Percentiles rank a stretch among this genome's conserved stretches.
These are phyloP conservation scores for Alloascoidea africana DNA, from an alignment of 805 yeast genomes.

Conservation along the genomic window DNA sequence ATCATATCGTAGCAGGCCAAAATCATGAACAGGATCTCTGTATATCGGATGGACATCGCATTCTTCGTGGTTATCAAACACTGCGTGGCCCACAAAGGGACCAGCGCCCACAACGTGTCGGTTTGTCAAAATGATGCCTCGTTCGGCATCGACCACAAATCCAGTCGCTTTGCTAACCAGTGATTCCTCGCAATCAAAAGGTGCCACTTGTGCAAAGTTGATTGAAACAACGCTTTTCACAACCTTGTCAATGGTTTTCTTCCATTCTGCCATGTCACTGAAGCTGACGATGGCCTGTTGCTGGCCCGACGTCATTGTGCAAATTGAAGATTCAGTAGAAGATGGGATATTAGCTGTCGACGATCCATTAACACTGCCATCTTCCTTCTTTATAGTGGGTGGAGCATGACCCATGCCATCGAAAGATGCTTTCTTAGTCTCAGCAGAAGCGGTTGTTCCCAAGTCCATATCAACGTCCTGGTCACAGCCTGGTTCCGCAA, in stretches of 20 bases:
- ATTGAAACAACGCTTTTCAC: constrained; percentile 80
- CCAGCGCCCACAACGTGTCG: constrained; percentile 95
- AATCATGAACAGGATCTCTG: constrained; percentile 92
- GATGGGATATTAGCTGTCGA: too few species aligned
- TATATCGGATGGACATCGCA: constrained; percentile 74
- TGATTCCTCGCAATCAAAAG: constrained; percentile 76
- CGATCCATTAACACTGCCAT: too few species aligned
- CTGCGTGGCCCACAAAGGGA: constrained; percentile 82
- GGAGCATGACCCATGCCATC: too few species aligned
- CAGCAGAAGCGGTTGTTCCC: too few species aligned
- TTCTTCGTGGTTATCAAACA: constrained; percentile 91
- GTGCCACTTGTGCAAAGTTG: constrained; percentile 75
- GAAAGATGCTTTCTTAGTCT: too few species aligned
- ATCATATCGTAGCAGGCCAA: constrained; percentile 74
- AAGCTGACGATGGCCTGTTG: too few species aligned
- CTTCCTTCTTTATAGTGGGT: too few species aligned
- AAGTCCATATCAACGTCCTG: too few species aligned
- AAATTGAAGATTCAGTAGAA: too few species aligned
- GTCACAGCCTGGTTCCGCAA: too few species aligned
- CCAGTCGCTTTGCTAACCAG: constrained; percentile 89
- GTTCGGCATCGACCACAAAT: constrained; percentile 71
- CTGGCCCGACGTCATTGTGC: too few species aligned
- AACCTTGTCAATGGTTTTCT: constrained; percentile 62
- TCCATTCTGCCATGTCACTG: constrained; percentile 41
- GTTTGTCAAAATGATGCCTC: constrained; percentile 80